These are phyloP conservation scores for Blastomyces emzantsi DNA, from an alignment of 2,329 filamentous ascomycete genomes.

Conservation along the genomic window DNA sequence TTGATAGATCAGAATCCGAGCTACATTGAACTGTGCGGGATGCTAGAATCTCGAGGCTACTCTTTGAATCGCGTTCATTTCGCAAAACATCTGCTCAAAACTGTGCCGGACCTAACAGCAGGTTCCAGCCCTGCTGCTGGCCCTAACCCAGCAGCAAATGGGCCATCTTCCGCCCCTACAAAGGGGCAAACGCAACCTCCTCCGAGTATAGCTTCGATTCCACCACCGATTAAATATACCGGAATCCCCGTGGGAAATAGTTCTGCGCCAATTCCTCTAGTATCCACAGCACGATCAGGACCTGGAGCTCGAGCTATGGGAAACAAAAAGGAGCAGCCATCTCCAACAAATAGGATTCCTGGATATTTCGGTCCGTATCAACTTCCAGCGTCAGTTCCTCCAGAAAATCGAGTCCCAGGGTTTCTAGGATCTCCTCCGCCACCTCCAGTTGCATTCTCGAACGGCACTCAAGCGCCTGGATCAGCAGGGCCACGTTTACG, in stretches of 20 bases:
- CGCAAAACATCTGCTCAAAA: conserved; percentile 40
- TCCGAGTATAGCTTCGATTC: background rate
- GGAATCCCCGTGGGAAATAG: background rate
- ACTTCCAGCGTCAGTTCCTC: background rate
- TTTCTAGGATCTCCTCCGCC: background rate
- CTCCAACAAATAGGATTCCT: background rate
- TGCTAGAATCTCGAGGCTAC: conserved; percentile 43
- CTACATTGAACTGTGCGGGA: conserved; percentile 48
- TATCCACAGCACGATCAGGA: background rate
- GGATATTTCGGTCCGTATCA: background rate
- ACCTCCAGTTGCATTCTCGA: background rate
- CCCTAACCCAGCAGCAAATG: conserved; percentile 1
- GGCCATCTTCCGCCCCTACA: background rate
- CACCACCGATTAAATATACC: background rate
- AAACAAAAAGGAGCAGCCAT: background rate
- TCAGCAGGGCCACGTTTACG: background rate
- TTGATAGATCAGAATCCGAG: conserved; percentile 47
- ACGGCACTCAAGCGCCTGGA: background rate
- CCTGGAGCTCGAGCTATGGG: background rate
- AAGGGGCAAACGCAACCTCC: background rate
- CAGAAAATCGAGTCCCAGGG: conserved; percentile 2
- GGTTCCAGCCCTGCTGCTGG: conserved; percentile 6
- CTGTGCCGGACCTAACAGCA: conserved; percentile 22
- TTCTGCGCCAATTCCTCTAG: background rate
- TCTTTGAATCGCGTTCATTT: conserved; percentile 45